Evolutionary conservation across 192 early-diverging fungal species (phyloP), one percentile per base, ranked within the genome.

Genomic region (Coemansia aciculifera): DNA sequence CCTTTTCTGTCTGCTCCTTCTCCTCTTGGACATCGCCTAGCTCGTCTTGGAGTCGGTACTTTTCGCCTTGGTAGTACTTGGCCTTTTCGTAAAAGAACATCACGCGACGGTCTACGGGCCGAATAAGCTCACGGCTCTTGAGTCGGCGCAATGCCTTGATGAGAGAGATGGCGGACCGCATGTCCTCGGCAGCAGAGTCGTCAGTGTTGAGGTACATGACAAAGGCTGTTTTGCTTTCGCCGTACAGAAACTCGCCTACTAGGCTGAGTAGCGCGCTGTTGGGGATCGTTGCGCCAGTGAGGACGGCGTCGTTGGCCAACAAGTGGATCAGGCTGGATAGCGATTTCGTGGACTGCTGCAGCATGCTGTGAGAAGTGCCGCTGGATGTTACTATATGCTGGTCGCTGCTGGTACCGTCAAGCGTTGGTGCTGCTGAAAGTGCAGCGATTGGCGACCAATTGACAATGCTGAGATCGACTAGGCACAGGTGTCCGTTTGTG

Each of bases 21-120:
- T 72, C 74, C 5, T 78, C 77, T n/a, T 66, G 64, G 15, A 31
- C 24, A 13, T 78, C 70, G 11, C 66, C 37, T 17, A 84, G 63
- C 70, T 78, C 73, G 43, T 78, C 81, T 44, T 84, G 76, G 21
- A 84, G 57, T 11, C 77, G 56, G 73, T 84, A 84, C 56, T 84
- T 84, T 52, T 78, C 81, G 56, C 62, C 43, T 62, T 84, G 81
- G 71, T 84, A 84, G 70, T 79, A 84, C 39, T 75, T 75, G 15
- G 81, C 81, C 73, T 84, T 84, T 46, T 84, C 81, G 64, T 73
- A 79, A 44, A 84, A 84, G 49, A 84, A 75, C 64, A 73, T 17
- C 27, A 84, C 81, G 3, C 81, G 75, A 8, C 81, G 76, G 44
- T 84, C 81, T 6, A 79, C 73, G 7, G 75, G 31, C 10, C 64